phyloP scores from a whole-genome alignment of 352 stramenopile species.

The Phytophthora agathidicida region DNA sequence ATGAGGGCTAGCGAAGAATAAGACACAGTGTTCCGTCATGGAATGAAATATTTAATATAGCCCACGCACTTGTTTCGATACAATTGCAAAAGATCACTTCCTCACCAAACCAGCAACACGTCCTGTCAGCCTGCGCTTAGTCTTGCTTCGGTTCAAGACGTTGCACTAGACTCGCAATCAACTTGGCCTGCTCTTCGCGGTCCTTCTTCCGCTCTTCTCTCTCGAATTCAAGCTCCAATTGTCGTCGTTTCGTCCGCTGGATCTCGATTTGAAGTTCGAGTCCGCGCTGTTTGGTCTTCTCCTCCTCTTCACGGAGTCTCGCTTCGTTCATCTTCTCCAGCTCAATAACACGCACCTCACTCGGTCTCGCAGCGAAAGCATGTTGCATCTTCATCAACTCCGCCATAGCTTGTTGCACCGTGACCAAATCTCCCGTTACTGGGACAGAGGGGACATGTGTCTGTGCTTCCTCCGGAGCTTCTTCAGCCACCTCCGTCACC shows the following conservation, averaged over 20 bases:
- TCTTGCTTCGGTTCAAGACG: conserved; percentile 23
- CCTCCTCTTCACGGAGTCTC: conserved; percentile 31
- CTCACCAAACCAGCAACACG: too few relatives aligned
- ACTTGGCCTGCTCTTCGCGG: conserved; percentile 32
- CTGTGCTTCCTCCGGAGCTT: too few relatives aligned
- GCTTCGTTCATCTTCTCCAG: conserved; percentile 33
- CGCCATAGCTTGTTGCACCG: conserved; percentile 19
- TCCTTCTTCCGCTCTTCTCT: conserved; percentile 35
- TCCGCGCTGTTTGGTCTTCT: conserved; percentile 31
- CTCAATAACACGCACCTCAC: conserved; percentile 12
- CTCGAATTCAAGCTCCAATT: conserved; percentile 35
- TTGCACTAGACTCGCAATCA: conserved; percentile 29
- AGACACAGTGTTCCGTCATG: too few relatives aligned
- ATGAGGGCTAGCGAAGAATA: too few relatives aligned
- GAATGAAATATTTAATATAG: too few relatives aligned
- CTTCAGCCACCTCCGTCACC: background rate
- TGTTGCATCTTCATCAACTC: conserved; percentile 35
- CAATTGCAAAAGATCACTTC: too few relatives aligned
- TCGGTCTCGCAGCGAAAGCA: conserved; percentile 7
- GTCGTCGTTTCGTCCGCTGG: conserved; percentile 29
- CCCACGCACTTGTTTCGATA: too few relatives aligned
- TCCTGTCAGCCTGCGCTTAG: background rate
- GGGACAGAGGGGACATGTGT: too few relatives aligned
- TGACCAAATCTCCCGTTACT: conserved; percentile 15
- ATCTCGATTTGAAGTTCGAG: conserved; percentile 38